These are phyloP conservation scores for Kewa caespitosa DNA, from an alignment of 179 eudicot species.

Conservation along the genomic window DNA sequence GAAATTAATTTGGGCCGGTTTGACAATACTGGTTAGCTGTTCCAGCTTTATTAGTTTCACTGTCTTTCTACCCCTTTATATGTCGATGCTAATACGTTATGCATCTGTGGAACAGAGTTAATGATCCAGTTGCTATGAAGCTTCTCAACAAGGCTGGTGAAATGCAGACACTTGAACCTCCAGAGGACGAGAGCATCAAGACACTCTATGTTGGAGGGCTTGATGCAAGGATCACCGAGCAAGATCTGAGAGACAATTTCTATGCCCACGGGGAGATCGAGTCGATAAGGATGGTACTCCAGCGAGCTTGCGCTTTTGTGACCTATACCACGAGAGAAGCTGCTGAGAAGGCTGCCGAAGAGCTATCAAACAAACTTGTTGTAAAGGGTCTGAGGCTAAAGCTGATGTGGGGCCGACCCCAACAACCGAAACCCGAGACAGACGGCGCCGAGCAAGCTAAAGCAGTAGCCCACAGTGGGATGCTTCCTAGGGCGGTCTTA, in stretches of 20 bases:
- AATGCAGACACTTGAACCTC: conserved; percentile 86
- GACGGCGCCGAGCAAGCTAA: conserved; percentile 57
- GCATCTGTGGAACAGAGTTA: conserved; percentile 53
- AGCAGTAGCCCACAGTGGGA: conserved; percentile 71
- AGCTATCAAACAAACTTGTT: conserved; percentile 88
- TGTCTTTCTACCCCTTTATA: no score
- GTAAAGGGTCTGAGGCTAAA: conserved; percentile 82
- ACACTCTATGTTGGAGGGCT: conserved; percentile 95
- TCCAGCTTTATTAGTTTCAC: no score
- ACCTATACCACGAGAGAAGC: conserved; percentile 94
- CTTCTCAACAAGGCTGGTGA: conserved; percentile 92
- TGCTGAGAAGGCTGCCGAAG: conserved; percentile 95
- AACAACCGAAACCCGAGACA: conserved; percentile 64
- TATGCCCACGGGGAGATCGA: conserved; percentile 95
- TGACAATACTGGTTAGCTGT: neutral
- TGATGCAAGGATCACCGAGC: conserved; percentile 79
- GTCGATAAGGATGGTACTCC: conserved; percentile 78
- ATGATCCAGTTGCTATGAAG: conserved; percentile 94
- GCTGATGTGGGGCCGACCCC: conserved; percentile 96
- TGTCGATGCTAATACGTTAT: neutral
- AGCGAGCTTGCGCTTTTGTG: conserved; percentile 90
- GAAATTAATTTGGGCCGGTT: neutral
- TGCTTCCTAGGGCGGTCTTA: conserved; percentile 86
- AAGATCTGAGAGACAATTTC: conserved; percentile 84
- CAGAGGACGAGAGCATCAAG: conserved; percentile 90